These are phyloP conservation scores for Gossypium anomalum DNA, from an alignment of 345 rosid species.

Conservation along the genomic window DNA sequence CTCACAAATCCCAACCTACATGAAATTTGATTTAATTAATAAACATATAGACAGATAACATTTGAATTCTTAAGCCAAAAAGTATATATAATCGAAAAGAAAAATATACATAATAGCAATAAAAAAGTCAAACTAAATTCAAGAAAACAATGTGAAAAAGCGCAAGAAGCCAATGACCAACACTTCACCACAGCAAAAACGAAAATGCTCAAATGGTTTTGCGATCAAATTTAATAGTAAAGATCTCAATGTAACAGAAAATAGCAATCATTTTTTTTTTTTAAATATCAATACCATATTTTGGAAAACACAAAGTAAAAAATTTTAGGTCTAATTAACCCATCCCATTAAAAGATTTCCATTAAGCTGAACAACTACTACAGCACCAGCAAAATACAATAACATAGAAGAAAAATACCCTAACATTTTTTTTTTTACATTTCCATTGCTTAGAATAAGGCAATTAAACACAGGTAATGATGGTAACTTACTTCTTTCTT, in stretches of 20 bases:
- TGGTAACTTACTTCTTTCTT: neutral
- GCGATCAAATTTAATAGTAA: neutral
- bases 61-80: neutral
- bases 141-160: neutral
- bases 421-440: neutral
- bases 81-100: neutral
- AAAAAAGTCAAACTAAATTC: neutral
- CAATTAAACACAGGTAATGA: neutral
- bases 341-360: neutral
- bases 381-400: neutral
- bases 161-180: neutral
- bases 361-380: neutral
- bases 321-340: neutral
- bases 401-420: neutral
- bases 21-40: neutral
- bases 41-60: neutral
- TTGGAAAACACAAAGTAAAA: neutral
- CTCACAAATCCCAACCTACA: constrained; percentile 90
- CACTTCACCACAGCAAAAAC: neutral
- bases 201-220: neutral
- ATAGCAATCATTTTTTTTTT: neutral
- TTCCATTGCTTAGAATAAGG: neutral
- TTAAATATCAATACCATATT: neutral
- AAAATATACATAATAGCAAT: neutral
- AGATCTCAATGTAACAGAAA: neutral